Conservation (phyloP, 495 filamentous ascomycete genomes). For the Thozetella sp. region DNA sequence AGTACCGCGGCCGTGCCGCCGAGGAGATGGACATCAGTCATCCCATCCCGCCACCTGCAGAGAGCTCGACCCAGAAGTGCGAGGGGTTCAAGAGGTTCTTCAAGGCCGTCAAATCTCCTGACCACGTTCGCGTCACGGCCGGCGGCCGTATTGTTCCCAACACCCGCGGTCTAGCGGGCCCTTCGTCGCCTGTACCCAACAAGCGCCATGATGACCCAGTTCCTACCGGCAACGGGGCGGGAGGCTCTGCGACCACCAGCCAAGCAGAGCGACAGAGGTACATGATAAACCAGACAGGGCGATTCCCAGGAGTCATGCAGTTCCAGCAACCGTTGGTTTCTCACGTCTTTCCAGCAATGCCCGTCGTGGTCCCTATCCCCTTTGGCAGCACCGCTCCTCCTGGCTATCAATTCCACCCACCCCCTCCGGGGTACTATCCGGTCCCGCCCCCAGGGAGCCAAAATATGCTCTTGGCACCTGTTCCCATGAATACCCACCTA, state of each 20-base stretch:
- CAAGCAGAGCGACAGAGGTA: background rate
- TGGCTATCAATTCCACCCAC: slow-evolving; percentile 13
- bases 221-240: slow-evolving; percentile 12
- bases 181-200: slow-evolving; percentile 19
- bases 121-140: slow-evolving; percentile 57
- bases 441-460: slow-evolving; percentile 12
- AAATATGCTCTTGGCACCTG: slow-evolving; percentile 5
- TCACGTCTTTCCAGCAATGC: background rate
- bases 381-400: slow-evolving; percentile 25
- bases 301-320: background rate
- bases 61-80: slow-evolving; percentile 41
- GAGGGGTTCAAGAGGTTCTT: slow-evolving; percentile 60
- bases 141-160: slow-evolving; percentile 59
- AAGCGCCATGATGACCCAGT: slow-evolving; percentile 38
- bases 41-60: slow-evolving; percentile 47
- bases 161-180: slow-evolving; percentile 45
- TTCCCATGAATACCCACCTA: slow-evolving; percentile 4
- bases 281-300: background rate
- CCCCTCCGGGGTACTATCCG: background rate
- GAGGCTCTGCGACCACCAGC: background rate
- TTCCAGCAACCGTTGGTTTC: background rate
- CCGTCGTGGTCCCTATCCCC: slow-evolving; percentile 20
- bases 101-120: slow-evolving; percentile 55
- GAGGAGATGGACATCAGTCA: slow-evolving; percentile 31
- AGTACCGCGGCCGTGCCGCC: slow-evolving; percentile 39